Conservation (phyloP, 2,329 filamentous ascomycete species). For the Lachnellula occidentalis region DNA sequence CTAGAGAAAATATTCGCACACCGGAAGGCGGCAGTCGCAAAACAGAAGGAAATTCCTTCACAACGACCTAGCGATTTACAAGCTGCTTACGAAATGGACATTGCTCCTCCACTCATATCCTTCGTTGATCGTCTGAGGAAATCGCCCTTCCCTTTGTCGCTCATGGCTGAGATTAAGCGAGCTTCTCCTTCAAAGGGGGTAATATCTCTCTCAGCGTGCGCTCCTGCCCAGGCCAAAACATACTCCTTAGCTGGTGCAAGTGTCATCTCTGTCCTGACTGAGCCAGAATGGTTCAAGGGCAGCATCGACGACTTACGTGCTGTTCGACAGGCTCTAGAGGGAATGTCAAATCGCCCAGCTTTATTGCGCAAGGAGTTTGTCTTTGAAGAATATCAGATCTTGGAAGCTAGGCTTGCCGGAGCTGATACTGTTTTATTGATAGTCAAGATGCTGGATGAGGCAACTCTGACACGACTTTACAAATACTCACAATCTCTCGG, state of each 20-base stretch:
- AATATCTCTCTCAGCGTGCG: conserved; percentile 81
- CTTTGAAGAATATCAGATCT: conserved; percentile 96
- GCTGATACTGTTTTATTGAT: conserved; percentile 94
- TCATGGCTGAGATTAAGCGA: conserved; percentile 97
- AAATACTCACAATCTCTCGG: conserved; percentile 82
- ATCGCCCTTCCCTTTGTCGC: conserved; percentile 79
- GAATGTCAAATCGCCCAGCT: conserved; percentile 87
- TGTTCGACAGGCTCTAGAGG: conserved; percentile 81
- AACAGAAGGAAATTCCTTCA: conserved; percentile 80
- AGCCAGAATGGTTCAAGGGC: conserved; percentile 99
- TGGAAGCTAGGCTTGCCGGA: conserved; percentile 87
- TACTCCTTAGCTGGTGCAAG: conserved; percentile 94
- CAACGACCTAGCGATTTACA: conserved; percentile 79
- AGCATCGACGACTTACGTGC: conserved; percentile 88
- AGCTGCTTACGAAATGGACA: conserved; percentile 76
- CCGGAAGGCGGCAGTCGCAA: conserved; percentile 67
- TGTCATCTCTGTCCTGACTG: conserved; percentile 96
- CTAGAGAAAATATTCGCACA: conserved; percentile 85
- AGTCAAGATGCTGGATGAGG: conserved; percentile 90
- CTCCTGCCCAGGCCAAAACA: conserved; percentile 81
- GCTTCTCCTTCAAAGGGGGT: conserved; percentile 95
- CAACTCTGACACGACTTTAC: conserved; percentile 72
- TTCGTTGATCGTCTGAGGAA: conserved; percentile 75
- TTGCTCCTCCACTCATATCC: conserved; percentile 76
- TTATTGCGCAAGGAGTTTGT: conserved; percentile 94